These are phyloP conservation scores for Acanthamoeba rhysodes DNA, from an alignment of 208 protist species.

Conservation along the genomic window DNA sequence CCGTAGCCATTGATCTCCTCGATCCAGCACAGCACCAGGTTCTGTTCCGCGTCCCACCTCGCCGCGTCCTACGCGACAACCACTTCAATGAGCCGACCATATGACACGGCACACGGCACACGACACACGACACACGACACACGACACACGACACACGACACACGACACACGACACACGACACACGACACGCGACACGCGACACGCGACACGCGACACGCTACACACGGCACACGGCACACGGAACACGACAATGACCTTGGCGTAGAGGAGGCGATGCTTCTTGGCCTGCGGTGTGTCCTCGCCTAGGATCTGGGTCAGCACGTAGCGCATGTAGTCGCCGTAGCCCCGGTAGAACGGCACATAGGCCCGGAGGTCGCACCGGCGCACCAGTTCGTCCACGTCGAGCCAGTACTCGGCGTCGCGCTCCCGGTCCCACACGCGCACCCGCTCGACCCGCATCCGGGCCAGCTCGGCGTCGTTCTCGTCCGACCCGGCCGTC, in stretches of 20 bases:
- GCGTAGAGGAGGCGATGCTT: conserved; percentile 39
- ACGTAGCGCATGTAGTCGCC: conserved; percentile 20
- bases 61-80: neutral
- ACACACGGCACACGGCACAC: no score
- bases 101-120: no score
- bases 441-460: neutral
- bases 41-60: neutral
- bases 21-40: conserved; percentile 47
- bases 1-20: conserved; percentile 38
- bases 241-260: neutral
- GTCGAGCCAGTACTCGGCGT: neutral
- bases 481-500: neutral
- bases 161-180: neutral
- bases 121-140: no score
- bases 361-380: neutral
- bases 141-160: no score
- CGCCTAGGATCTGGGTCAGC: conserved; percentile 17
- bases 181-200: no score
- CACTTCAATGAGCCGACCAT: neutral
- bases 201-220: no score
- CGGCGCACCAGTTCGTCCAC: neutral
- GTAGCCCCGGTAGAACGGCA: neutral
- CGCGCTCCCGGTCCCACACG: neutral
- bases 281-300: neutral
- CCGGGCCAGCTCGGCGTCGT: neutral